These are phyloP conservation scores for Dorcoceras hygrometricum DNA, from an alignment of 257 asterid species.

Conservation along the genomic window DNA sequence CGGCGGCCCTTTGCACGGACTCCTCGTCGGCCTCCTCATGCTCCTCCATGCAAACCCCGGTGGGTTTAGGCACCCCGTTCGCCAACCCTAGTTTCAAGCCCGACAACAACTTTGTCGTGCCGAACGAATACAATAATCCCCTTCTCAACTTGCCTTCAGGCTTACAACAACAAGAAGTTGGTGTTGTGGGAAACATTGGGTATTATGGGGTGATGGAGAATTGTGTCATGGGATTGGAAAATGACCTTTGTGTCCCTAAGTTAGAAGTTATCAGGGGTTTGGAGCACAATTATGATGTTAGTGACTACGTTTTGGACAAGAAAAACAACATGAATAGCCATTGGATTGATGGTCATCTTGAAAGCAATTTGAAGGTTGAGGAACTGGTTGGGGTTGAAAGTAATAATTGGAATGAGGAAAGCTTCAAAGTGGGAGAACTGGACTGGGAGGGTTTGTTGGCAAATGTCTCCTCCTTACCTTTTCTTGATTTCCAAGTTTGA, in stretches of 20 bases:
- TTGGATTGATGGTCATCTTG: conserved; percentile 15
- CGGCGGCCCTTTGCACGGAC: conserved; percentile 45
- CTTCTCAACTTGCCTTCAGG: conserved; percentile 30
- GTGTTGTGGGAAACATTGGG: conserved; percentile 20
- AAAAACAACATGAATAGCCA: conserved; percentile 20
- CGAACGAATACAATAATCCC: conserved; percentile 20
- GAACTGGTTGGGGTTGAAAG: conserved; percentile 61
- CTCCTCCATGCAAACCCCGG: conserved; percentile 42
- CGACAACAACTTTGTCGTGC: conserved; percentile 25
- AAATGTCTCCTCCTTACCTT: conserved; percentile 79
- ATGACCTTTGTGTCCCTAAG: conserved; percentile 61
- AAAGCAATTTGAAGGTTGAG: conserved; percentile 40
- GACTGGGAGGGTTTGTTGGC: conserved; percentile 99
- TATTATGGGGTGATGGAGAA: conserved; percentile 53
- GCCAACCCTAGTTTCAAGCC: conserved; percentile 39
- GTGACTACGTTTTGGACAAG: conserved; percentile 34
- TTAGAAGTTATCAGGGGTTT: conserved; percentile 41
- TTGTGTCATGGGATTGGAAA: conserved; percentile 52
- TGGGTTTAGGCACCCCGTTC: conserved; percentile 37
- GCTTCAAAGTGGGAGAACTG: conserved; percentile 72
- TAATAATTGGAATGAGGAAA: conserved; percentile 74
- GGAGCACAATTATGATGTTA: conserved; percentile 31
- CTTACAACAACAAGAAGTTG: conserved; percentile 11
- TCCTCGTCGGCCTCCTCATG: conserved; percentile 56
- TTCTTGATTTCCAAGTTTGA: conserved; percentile 73